Evolutionary conservation across 2,329 filamentous ascomycete genomes (phyloP).

Genomic region (Neonectria sp.): DNA sequence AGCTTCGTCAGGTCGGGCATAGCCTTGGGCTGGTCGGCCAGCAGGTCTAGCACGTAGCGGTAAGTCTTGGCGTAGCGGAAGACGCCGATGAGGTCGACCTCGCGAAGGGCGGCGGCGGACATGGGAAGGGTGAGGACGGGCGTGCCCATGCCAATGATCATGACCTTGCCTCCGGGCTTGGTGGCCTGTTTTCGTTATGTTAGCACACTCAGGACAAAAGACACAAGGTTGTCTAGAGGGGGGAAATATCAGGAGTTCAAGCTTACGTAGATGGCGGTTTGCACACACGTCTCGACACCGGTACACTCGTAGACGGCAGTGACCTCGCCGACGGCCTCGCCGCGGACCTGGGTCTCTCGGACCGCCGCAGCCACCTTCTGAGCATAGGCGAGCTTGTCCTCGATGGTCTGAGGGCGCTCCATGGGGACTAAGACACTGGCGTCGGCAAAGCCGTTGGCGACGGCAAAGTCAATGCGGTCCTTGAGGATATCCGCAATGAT

Average conservation of each 20-base stretch:
- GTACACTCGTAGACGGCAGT: constrained; percentile 84
- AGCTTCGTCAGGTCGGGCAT: constrained; percentile 78
- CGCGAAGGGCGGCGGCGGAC: constrained; percentile 76
- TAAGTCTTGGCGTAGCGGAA: constrained; percentile 86
- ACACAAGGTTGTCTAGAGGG: neutral
- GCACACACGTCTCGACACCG: constrained; percentile 82
- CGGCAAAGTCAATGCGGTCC: constrained; percentile 71
- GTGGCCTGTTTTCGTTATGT: constrained; percentile 60
- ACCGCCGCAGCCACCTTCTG: constrained; percentile 64
- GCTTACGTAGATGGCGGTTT: constrained; percentile 79
- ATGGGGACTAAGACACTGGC: constrained; percentile 65
- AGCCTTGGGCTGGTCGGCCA: constrained; percentile 62
- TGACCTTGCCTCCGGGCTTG: constrained; percentile 76
- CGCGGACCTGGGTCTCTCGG: constrained; percentile 53
- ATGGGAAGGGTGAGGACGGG: constrained; percentile 80
- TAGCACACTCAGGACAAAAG: neutral
- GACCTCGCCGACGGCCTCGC: constrained; percentile 72
- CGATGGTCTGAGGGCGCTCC: constrained; percentile 63
- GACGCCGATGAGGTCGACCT: constrained; percentile 80
- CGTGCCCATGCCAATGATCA: constrained; percentile 82
- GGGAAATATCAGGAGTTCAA: neutral
- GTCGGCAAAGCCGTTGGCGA: constrained; percentile 70
- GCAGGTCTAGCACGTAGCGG: constrained; percentile 65
- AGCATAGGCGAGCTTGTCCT: constrained; percentile 68
- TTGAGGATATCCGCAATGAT: constrained; percentile 71